Conservation (phyloP, 202 grass and related monocot genomes). For the Eragrostis tef region DNA sequence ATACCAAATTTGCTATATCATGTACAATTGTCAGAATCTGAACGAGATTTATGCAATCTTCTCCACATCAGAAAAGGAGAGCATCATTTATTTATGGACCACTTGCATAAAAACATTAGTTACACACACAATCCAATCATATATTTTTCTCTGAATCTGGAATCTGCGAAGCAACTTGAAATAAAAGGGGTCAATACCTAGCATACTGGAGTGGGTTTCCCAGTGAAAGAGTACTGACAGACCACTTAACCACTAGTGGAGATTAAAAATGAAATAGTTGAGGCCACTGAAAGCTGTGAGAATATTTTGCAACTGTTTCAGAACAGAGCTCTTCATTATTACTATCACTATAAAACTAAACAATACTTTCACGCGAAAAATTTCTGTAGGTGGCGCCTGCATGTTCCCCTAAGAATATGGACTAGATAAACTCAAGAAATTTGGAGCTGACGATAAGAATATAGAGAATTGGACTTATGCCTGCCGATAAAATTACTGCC, state of each 20-base stretch:
- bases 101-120: background rate
- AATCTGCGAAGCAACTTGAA: background rate
- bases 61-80: conserved; percentile 3
- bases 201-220: background rate
- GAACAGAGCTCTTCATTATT: background rate
- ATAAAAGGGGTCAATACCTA: conserved; percentile 34
- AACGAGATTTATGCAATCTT: conserved; percentile 29
- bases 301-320: conserved; percentile 1
- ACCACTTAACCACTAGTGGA: background rate
- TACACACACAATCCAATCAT: background rate
- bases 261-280: background rate
- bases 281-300: conserved; percentile 29
- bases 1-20: background rate
- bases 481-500: conserved; percentile 32
- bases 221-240: conserved; percentile 5
- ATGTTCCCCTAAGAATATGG: background rate
- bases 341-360: conserved; percentile 14
- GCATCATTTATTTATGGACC: background rate
- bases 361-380: background rate
- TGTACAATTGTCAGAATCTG: conserved; percentile 23
- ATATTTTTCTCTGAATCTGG: background rate
- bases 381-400: conserved; percentile 4
- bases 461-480: conserved; percentile 32
- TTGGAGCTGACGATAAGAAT: conserved; percentile 44
- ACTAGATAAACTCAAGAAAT: background rate